Conservation (phyloP, 2,329 filamentous ascomycete genomes). For the Podosphaera fusca region DNA sequence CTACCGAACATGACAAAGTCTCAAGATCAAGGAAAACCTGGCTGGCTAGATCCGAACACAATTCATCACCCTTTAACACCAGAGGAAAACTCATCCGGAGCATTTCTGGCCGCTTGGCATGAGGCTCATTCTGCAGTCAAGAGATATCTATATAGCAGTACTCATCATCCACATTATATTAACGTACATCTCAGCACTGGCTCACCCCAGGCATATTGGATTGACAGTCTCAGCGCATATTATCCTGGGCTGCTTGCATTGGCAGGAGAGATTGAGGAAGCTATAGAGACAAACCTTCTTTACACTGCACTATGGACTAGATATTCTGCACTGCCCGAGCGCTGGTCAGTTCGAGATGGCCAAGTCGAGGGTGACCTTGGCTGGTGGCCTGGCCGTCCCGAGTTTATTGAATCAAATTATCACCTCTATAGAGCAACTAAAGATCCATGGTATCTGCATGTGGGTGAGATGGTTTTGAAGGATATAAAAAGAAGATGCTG, state of each 20-base stretch:
- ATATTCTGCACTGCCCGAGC: constrained; percentile 79
- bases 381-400: constrained; percentile 89
- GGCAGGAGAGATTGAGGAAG: constrained; percentile 76
- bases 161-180: constrained; percentile 77
- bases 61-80: constrained; percentile 34
- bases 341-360: constrained; percentile 72
- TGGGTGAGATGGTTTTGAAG: constrained; percentile 81
- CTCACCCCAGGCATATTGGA: constrained; percentile 75
- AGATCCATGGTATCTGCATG: constrained; percentile 89
- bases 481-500: constrained; percentile 79
- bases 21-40: constrained; percentile 8
- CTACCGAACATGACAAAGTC: constrained; percentile 25
- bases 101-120: constrained; percentile 66
- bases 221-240: constrained; percentile 87
- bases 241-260: constrained; percentile 75
- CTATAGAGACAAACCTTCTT: constrained; percentile 68
- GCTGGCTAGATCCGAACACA: constrained; percentile 39
- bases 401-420: constrained; percentile 94
- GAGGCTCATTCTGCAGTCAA: constrained; percentile 72
- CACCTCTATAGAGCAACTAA: constrained; percentile 83
- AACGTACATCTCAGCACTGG: constrained; percentile 78
- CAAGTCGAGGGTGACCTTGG: constrained; percentile 67
- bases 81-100: constrained; percentile 47
- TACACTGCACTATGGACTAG: constrained; percentile 88
- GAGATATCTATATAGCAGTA: constrained; percentile 66